Base-by-base conservation (phyloP, 148 eudicot species). In the Diospyros lotus region DNA sequence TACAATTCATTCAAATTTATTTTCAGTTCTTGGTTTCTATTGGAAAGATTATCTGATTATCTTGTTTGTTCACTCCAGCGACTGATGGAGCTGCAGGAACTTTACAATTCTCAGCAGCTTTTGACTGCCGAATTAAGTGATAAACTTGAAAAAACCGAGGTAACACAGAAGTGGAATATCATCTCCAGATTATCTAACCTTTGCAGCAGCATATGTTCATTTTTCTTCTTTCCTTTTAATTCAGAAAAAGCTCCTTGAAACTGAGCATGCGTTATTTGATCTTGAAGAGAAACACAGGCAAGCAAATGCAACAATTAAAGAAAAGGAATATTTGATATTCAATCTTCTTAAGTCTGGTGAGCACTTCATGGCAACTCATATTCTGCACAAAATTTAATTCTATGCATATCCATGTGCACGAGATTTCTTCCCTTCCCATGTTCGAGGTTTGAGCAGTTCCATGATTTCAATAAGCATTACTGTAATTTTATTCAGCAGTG, bases 281-380 rank as follows among this genome's bases (percentile, higher is more conserved):
- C 99, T 96, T 73, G 98, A 93, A 86, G 98, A 96, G 75, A 91
- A 84, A 78, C 93, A 89, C 75, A 88, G 91, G 77, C 99, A 96
- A 77, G 99, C 99, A 73, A 93, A 87, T 87, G 89, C 90, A 54
- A 91, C 90, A 51, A 96, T 96, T 61, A 96, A 96, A 82, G 99
- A 96, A 75, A 96, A 93, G 80, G 99, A 96, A 73, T 93, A 81
- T 74, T 79, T 96, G 69, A 96, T 96, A 75, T 84, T 87, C 74
- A 91, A 93, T 85, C 95, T 96, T 77, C 86, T 96, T 44, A 88
- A 89, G 76, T 96, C 99, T 72, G 99, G 99, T 96, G 72, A 78
- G 93, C 52, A 48, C 4, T 48, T 48, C 52, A 4, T 48, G 8
- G 4, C 52, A 48, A 48, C 52, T 48, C 8, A 48, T 55, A 6